Evolutionary conservation across 208 protist genomes (phyloP), one percentile per base, ranked within the genome.

Genomic region (Naegleria fowleri): DNA sequence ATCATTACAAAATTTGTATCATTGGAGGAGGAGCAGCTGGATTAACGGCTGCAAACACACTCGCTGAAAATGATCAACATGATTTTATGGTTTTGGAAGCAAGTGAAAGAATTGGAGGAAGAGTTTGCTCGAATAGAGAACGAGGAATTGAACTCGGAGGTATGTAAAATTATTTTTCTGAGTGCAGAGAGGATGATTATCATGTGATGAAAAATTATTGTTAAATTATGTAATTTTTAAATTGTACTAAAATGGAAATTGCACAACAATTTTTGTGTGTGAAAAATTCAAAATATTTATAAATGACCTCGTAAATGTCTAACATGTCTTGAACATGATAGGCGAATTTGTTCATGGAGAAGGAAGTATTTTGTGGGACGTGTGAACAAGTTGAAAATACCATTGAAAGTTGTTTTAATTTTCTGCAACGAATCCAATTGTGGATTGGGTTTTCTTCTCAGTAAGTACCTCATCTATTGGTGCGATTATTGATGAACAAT

Each of bases 301-400:
- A 67, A 4, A 67, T 22, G 2, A 67, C n/a, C n/a, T n/a, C n/a
- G n/a, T n/a, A n/a, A n/a, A n/a, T n/a, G n/a, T n/a, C n/a, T n/a
- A n/a, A n/a, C n/a, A n/a, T n/a, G n/a, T n/a, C n/a, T n/a, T n/a
- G n/a, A n/a, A n/a, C n/a, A n/a, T n/a, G n/a, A n/a, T n/a, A n/a
- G 86, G 48, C 15, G 86, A 89, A 67, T 89, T 40, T 67, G 41
- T 89, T 67, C 86, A 89, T 40, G 86, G 86, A 36, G 86, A 89
- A 33, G 67, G 25, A 36, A 36, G 25, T 79, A 79, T 79, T 29
- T 36, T 79, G 29, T 79, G 29, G 29, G 67, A 79, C 9, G 36
- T 48, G 25, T 67, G 0, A 67, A 89, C 6, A 7, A 89, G 22
- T 67, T 89, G 9, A 67, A 67, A 29, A 19, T 89, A 11, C 7